Conservation (phyloP, 148 eudicot species). For the Rhododendron williamsianum region DNA sequence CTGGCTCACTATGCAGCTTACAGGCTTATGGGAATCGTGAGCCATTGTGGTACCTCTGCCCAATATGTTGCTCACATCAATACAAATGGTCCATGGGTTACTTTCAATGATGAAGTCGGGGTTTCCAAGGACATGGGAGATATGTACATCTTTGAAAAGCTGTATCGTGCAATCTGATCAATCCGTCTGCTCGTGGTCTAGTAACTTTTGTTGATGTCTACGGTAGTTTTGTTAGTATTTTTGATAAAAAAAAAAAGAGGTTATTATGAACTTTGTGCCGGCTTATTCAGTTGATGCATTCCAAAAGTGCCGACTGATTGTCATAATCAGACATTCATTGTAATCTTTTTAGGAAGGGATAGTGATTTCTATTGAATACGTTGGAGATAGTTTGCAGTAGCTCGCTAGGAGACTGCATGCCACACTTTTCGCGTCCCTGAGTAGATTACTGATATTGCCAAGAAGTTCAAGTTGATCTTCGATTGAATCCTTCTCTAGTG, state of each 20-base stretch:
- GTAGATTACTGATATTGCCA: slow-evolving; percentile 54
- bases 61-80: no score
- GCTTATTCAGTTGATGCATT: slow-evolving; percentile 30
- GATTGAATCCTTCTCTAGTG: slow-evolving; percentile 29
- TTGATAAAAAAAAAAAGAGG: no score
- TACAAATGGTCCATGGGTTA: no score
- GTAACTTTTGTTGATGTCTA: no score
- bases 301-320: slow-evolving; percentile 73
- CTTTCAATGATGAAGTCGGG: no score
- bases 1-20: no score
- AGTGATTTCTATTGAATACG: slow-evolving; percentile 67
- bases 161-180: not conserved
- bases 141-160: no score
- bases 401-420: slow-evolving; percentile 57
- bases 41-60: no score
- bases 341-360: slow-evolving; percentile 74
- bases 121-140: no score
- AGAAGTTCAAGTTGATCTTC: slow-evolving; percentile 63
- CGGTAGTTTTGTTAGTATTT: no score
- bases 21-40: no score
- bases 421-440: slow-evolving; percentile 48
- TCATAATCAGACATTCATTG: slow-evolving; percentile 59
- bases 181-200: slow-evolving; percentile 16
- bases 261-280: no score
- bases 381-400: slow-evolving; percentile 60